Conservation (phyloP, 352 stramenopile species). For the Phytophthora sojae region DNA sequence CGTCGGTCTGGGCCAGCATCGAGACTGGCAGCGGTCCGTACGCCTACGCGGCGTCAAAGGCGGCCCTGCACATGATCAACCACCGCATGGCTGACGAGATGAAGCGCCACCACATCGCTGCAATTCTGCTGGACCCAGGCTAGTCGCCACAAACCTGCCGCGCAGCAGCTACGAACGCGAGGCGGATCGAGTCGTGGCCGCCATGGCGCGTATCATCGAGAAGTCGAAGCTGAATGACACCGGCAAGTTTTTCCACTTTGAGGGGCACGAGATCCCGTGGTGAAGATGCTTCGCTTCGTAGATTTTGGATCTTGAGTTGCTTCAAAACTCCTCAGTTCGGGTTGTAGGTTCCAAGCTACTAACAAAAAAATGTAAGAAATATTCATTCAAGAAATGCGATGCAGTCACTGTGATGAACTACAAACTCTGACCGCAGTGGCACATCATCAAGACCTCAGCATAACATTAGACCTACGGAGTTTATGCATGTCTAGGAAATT, state of each 20-base stretch:
- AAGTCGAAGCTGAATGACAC: constrained; percentile 41
- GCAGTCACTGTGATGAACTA: too few relatives aligned
- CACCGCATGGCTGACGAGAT: constrained; percentile 49
- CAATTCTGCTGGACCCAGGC: constrained; percentile 49
- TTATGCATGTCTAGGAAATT: too few relatives aligned
- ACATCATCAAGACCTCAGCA: too few relatives aligned
- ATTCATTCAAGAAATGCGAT: too few relatives aligned
- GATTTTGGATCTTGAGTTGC: too few relatives aligned
- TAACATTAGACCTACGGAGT: too few relatives aligned
- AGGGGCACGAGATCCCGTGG: constrained; percentile 46
- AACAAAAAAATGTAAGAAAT: too few relatives aligned
- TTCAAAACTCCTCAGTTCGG: too few relatives aligned
- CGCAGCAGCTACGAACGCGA: constrained; percentile 32
- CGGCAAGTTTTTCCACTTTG: constrained; percentile 48
- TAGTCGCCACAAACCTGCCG: constrained; percentile 56
- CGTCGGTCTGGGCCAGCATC: constrained; percentile 52
- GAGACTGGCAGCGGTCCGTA: constrained; percentile 51
- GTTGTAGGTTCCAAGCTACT: too few relatives aligned
- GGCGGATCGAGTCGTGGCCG: constrained; percentile 35
- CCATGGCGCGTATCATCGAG: constrained; percentile 36
- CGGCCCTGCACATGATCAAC: constrained; percentile 68
- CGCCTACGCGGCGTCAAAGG: constrained; percentile 66
- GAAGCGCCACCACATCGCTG: constrained; percentile 42
- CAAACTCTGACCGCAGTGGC: too few relatives aligned
- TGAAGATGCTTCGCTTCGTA: constrained; percentile 2